Evolutionary conservation across 2,329 filamentous ascomycete species (phyloP).

Genomic region (Penicillium expansum): DNA sequence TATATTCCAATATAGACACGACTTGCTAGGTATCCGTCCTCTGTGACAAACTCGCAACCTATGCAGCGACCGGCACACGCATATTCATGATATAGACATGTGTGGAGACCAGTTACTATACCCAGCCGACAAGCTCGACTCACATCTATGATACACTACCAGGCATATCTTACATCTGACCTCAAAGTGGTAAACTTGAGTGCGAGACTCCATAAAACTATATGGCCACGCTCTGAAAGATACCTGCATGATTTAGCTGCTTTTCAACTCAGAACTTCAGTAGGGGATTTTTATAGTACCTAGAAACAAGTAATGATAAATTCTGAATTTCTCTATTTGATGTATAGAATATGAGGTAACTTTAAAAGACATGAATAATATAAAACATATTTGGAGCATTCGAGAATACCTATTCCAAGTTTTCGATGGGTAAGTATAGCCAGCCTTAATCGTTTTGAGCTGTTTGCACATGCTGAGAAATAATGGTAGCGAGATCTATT

Average conservation of each 20-base stretch:
- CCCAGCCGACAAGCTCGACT: too few relatives aligned
- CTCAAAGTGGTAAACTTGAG: neutral
- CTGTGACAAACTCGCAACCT: neutral
- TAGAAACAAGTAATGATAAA: too few relatives aligned
- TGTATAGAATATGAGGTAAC: neutral
- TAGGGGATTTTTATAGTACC: neutral
- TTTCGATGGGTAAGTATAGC: neutral
- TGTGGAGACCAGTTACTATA: too few relatives aligned
- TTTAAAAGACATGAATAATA: neutral
- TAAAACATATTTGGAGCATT: neutral
- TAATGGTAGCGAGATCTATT: conserved; percentile 7
- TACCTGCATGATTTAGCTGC: neutral
- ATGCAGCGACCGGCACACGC: neutral
- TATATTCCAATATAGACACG: neutral
- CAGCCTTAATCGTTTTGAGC: too few relatives aligned
- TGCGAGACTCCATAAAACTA: neutral
- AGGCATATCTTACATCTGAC: too few relatives aligned
- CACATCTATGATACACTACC: too few relatives aligned
- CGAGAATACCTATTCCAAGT: neutral
- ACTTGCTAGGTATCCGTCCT: neutral
- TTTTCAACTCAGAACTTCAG: neutral
- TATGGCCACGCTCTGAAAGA: neutral
- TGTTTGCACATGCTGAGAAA: conserved; percentile 6
- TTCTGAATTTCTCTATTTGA: neutral
- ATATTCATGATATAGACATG: too few relatives aligned